Percentiles rank a stretch among this genome's conserved stretches.
These are phyloP conservation scores for Gossypium anomalum DNA, from an alignment of 345 rosid species.

Conservation along the genomic window DNA sequence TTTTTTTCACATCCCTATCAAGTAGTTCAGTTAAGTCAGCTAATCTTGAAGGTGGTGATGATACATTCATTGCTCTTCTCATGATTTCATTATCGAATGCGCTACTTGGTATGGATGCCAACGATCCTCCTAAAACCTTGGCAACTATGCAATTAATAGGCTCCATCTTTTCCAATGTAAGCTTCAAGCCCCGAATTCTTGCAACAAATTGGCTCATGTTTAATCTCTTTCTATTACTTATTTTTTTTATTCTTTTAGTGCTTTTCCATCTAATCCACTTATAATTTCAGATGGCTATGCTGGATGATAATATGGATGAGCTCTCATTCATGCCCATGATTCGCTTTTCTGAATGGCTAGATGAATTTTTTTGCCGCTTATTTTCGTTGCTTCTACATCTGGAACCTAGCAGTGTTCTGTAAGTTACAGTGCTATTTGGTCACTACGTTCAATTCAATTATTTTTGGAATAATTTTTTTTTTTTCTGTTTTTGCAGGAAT, in stretches of 20 bases:
- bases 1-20: slow-evolving; percentile 68
- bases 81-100: slow-evolving; percentile 88
- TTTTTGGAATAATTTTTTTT: neutral
- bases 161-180: slow-evolving; percentile 96
- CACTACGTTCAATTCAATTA: neutral
- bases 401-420: slow-evolving; percentile 91
- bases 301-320: slow-evolving; percentile 66
- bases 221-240: slow-evolving; percentile 2
- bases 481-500: slow-evolving; percentile 48
- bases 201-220: neutral
- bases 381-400: slow-evolving; percentile 83
- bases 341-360: slow-evolving; percentile 90
- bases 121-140: slow-evolving; percentile 96
- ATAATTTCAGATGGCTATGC: slow-evolving; percentile 58
- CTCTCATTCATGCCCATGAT: slow-evolving; percentile 71
- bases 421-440: slow-evolving; percentile 32
- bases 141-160: slow-evolving; percentile 97
- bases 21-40: slow-evolving; percentile 40
- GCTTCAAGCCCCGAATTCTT: slow-evolving; percentile 21
- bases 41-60: slow-evolving; percentile 47
- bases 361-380: slow-evolving; percentile 87
- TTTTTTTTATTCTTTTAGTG: slow-evolving; percentile 4
- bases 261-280: slow-evolving; percentile 8
- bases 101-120: slow-evolving; percentile 98
- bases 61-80: slow-evolving; percentile 52